Percentiles rank a stretch among this genome's conserved stretches.
phyloP scores from a whole-genome alignment of 140 eudicot species.

The Ambrosia hybrid region DNA sequence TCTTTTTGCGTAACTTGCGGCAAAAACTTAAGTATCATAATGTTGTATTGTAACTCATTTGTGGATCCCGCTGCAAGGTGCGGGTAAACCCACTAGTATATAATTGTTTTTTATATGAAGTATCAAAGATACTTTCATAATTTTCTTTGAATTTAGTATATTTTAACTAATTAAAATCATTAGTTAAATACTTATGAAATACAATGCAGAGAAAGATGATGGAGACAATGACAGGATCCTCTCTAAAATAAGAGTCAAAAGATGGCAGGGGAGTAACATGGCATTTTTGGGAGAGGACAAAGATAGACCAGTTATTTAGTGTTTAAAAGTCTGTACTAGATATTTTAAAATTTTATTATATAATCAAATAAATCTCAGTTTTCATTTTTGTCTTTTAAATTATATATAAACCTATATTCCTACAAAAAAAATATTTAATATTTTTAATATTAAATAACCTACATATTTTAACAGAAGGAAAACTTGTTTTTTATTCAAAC shows the following conservation, averaged over 20 bases:
- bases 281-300: constrained; percentile 10
- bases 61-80: no score
- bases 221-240: constrained; percentile 29
- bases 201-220: constrained; percentile 4
- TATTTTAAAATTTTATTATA: not conserved
- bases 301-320: not conserved
- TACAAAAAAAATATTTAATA: not conserved
- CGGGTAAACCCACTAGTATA: no score
- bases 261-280: constrained; percentile 33
- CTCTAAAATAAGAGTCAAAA: constrained; percentile 14
- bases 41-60: no score
- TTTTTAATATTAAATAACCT: not conserved
- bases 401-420: not conserved
- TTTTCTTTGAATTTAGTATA: no score
- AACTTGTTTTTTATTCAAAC: not conserved
- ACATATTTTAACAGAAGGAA: no score
- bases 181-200: not conserved
- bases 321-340: constrained; percentile 2
- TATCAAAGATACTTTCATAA: no score
- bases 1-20: no score
- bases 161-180: no score
- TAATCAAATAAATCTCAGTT: not conserved
- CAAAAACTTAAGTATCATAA: no score
- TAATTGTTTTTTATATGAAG: not conserved
- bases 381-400: not conserved